Evolutionary conservation across 805 yeast species (phyloP).

Genomic region (Kuraishia molischiana): DNA sequence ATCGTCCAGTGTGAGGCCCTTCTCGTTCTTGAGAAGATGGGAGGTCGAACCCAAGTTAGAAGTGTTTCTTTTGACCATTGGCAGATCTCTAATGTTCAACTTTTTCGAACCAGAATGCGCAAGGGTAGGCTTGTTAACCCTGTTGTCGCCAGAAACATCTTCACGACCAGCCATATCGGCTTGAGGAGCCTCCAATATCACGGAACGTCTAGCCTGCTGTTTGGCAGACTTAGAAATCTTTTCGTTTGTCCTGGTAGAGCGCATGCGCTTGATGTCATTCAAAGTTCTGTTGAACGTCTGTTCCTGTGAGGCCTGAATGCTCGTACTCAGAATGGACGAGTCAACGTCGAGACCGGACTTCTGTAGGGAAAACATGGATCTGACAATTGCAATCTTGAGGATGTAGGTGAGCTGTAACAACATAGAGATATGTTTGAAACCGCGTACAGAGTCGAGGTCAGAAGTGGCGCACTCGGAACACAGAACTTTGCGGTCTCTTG

Average conservation of each 20-base stretch:
- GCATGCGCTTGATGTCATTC: constrained; percentile 64
- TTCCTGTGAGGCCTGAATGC: neutral
- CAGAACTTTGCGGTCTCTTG: constrained; percentile 24
- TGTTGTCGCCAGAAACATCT: constrained; percentile 10
- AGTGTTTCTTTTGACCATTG: constrained; percentile 17
- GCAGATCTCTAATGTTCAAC: constrained; percentile 18
- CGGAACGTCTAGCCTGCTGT: constrained; percentile 56
- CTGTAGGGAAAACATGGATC: constrained; percentile 56
- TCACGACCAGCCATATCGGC: constrained; percentile 27
- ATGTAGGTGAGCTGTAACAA: constrained; percentile 68
- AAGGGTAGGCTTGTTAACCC: neutral
- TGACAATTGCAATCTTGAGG: constrained; percentile 72
- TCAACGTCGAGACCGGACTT: constrained; percentile 12
- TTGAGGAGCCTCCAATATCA: constrained; percentile 53
- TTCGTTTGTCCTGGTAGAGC: constrained; percentile 64
- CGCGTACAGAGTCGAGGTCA: constrained; percentile 38
- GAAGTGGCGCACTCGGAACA: constrained; percentile 57
- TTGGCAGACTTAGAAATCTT: constrained; percentile 42
- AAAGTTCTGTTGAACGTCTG: constrained; percentile 44
- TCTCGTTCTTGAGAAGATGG: constrained; percentile 66
- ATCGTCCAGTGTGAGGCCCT: constrained; percentile 86
- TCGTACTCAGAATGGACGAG: neutral
- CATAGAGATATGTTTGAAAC: constrained; percentile 55
- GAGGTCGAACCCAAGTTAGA: constrained; percentile 50
- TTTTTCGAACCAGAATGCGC: constrained; percentile 16